Evolutionary conservation across 2,329 filamentous ascomycete genomes (phyloP).

Genomic region (Cladorrhinum sp.): DNA sequence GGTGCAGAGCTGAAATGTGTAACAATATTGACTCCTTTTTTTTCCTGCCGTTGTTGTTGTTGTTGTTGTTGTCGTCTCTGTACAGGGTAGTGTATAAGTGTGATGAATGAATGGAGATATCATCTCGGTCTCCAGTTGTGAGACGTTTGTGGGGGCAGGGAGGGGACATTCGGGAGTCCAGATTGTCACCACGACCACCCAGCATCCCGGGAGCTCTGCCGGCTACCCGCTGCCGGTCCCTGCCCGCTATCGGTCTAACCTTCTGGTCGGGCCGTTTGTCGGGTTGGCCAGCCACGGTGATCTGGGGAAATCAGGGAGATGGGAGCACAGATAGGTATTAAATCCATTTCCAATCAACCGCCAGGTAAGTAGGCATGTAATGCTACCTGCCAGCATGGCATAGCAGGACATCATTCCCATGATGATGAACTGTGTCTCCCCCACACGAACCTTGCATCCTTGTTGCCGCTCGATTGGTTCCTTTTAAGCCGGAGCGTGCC

Average conservation of each 20-base stretch:
- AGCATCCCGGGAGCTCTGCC: neutral
- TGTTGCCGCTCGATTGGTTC: conserved; percentile 12
- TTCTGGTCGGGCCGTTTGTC: neutral
- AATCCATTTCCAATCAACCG: neutral
- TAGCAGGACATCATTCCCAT: neutral
- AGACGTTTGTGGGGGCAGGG: neutral
- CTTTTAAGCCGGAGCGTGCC: neutral
- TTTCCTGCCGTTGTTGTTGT: no score
- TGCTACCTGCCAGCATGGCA: neutral
- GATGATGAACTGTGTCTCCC: neutral
- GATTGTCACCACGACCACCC: neutral
- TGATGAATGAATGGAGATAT: neutral
- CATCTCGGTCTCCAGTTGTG: neutral
- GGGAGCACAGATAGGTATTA: neutral
- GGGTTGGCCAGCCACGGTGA: neutral
- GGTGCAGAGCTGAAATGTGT: neutral
- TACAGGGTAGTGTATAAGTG: neutral
- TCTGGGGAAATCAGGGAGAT: neutral
- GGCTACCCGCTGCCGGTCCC: neutral
- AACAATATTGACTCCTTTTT: conserved; percentile 2
- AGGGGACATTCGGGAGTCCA: neutral
- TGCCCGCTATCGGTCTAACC: neutral
- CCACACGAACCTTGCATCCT: conserved; percentile 14
- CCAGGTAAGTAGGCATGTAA: neutral
- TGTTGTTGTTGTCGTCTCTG: neutral